These are phyloP conservation scores for Stephanodiscus minutulus DNA, from an alignment of 108 stramenopile genomes.

Conservation along the genomic window DNA sequence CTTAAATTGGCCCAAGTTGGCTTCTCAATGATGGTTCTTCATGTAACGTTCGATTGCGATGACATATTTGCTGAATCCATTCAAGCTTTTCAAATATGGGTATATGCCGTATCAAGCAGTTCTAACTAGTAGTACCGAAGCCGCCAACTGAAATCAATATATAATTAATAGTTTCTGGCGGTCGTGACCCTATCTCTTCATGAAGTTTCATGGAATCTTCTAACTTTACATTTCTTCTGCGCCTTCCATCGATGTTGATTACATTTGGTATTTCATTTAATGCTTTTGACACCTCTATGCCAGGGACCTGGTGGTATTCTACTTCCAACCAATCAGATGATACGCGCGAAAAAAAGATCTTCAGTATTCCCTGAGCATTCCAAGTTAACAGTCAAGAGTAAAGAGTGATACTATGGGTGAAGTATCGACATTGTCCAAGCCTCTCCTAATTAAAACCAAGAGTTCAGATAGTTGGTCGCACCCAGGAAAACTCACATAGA, in stretches of 20 bases:
- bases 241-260: background rate
- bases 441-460: too few relatives aligned
- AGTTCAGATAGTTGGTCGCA: too few relatives aligned
- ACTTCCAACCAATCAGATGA: too few relatives aligned
- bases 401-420: too few relatives aligned
- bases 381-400: too few relatives aligned
- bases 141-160: background rate
- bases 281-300: background rate
- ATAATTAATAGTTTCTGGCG: background rate
- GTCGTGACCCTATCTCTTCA: background rate
- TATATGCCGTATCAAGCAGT: background rate
- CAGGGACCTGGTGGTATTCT: background rate
- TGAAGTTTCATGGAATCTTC: background rate
- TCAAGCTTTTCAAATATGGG: background rate
- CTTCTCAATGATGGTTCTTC: background rate
- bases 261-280: background rate
- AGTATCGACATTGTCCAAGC: too few relatives aligned
- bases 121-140: background rate
- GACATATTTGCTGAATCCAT: background rate
- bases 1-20: background rate
- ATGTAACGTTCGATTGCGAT: background rate
- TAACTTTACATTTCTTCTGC: background rate
- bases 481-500: too few relatives aligned
- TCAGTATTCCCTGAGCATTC: too few relatives aligned
- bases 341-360: too few relatives aligned